Conservation (phyloP, 768 basidiomycete genomes). For the Coprinopsis cinerea region DNA sequence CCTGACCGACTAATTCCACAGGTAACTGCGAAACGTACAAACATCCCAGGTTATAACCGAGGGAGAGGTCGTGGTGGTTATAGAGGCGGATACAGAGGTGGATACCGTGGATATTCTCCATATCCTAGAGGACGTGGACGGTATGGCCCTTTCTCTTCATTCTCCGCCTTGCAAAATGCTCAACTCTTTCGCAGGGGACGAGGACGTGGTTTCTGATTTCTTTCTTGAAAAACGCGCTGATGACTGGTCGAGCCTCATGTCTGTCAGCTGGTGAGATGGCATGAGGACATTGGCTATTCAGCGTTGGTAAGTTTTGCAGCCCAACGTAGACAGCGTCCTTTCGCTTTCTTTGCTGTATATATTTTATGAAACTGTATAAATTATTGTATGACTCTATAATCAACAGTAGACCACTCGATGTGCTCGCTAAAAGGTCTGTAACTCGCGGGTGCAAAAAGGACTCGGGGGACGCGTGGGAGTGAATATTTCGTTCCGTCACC, state of each 20-base stretch:
- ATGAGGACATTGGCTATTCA: not conserved
- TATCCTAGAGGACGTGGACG: slow-evolving; percentile 69
- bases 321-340: not conserved
- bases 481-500: too few species aligned
- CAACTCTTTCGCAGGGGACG: slow-evolving; percentile 29
- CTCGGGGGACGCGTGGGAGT: too few species aligned
- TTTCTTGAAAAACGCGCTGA: slow-evolving; percentile 6
- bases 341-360: slow-evolving; percentile 7
- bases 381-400: slow-evolving; percentile 15
- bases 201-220: slow-evolving; percentile 63
- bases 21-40: slow-evolving; percentile 96
- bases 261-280: too few species aligned
- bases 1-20: too few species aligned
- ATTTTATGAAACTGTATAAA: slow-evolving; percentile 8
- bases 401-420: slow-evolving; percentile 5
- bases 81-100: slow-evolving; percentile 55
- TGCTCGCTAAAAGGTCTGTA: not conserved
- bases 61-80: slow-evolving; percentile 65
- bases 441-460: not conserved
- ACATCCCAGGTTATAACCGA: slow-evolving; percentile 86
- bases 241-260: not conserved
- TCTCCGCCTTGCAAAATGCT: not conserved
- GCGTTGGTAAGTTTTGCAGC: slow-evolving; percentile 6
- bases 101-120: slow-evolving; percentile 49
- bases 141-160: slow-evolving; percentile 34